Conservation (phyloP, 805 yeast species). For the Saccharomycopsis fermentans region DNA sequence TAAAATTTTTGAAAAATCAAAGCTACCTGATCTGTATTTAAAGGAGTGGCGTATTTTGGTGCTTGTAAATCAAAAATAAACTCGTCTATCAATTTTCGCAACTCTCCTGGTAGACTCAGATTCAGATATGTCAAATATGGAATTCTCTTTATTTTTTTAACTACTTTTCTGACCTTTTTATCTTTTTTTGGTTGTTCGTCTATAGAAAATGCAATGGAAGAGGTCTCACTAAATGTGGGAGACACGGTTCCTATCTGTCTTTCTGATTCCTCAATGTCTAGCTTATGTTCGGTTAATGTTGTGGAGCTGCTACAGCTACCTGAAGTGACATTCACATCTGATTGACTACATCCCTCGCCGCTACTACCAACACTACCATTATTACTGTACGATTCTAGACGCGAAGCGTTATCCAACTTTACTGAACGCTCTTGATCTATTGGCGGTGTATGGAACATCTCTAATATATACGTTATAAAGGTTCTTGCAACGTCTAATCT, state of each 20-base stretch:
- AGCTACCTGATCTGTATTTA: conserved; percentile 16
- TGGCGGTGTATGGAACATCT: conserved; percentile 19
- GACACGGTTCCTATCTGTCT: background rate
- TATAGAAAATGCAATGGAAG: background rate
- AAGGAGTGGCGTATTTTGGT: conserved; percentile 18
- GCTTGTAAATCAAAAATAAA: conserved; percentile 16
- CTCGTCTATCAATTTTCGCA: conserved; percentile 1
- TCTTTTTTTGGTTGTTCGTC: background rate
- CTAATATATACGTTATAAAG: background rate
- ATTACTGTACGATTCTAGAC: conserved; percentile 13
- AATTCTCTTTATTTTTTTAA: conserved; percentile 1
- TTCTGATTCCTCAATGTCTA: background rate
- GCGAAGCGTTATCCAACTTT: conserved; percentile 4
- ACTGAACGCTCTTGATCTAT: conserved; percentile 11
- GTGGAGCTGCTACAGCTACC: background rate
- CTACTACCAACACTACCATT: background rate
- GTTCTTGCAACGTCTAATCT: background rate
- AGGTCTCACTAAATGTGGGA: background rate
- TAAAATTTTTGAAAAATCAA: conserved; percentile 16
- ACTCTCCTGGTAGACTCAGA: conserved; percentile 8
- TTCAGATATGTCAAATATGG: background rate
- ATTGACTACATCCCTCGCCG: background rate
- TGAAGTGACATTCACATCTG: background rate
- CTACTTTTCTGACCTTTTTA: background rate
- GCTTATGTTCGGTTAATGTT: background rate